A percentile compares a stretch with the other conserved stretches of the same genome.
These are phyloP conservation scores for Dactylellina haptotyla DNA, from an alignment of 2,329 filamentous ascomycete species.

Conservation along the genomic window DNA sequence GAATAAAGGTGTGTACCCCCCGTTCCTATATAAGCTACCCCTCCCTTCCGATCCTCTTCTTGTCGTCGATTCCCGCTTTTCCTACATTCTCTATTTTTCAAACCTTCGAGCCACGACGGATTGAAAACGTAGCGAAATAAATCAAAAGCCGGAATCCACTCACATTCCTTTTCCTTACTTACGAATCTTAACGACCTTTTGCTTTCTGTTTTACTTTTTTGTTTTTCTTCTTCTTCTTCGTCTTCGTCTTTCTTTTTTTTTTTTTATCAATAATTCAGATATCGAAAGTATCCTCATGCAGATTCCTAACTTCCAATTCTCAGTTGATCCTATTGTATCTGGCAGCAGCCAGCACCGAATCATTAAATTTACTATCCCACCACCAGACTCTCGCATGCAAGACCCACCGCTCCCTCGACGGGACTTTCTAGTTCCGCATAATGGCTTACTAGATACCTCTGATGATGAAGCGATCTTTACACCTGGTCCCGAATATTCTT, in stretches of 20 bases:
- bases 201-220: conserved; percentile 2
- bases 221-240: conserved; percentile 1
- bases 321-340: conserved; percentile 20
- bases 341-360: conserved; percentile 3
- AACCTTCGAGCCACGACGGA: conserved; percentile 36
- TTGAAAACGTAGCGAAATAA: conserved; percentile 20
- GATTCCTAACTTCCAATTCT: conserved; percentile 39
- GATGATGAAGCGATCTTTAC: conserved; percentile 52
- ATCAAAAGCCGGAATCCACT: conserved; percentile 33
- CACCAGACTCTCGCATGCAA: conserved; percentile 35
- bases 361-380: conserved; percentile 11
- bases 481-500: conserved; percentile 48
- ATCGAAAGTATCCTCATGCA: conserved; percentile 32
- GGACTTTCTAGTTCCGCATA: conserved; percentile 41
- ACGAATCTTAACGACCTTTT: neutral
- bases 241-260: conserved; percentile 10
- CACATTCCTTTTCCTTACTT: conserved; percentile 33
- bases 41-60: conserved; percentile 52
- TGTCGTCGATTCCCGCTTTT: conserved; percentile 33
- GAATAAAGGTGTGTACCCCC: conserved; percentile 42
- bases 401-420: conserved; percentile 32
- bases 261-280: neutral
- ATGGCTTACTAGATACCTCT: conserved; percentile 43
- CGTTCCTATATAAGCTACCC: conserved; percentile 44
- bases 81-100: conserved; percentile 3